Conservation (phyloP, 139 green algal species). For the Chlamydomonas schloesseri region DNA sequence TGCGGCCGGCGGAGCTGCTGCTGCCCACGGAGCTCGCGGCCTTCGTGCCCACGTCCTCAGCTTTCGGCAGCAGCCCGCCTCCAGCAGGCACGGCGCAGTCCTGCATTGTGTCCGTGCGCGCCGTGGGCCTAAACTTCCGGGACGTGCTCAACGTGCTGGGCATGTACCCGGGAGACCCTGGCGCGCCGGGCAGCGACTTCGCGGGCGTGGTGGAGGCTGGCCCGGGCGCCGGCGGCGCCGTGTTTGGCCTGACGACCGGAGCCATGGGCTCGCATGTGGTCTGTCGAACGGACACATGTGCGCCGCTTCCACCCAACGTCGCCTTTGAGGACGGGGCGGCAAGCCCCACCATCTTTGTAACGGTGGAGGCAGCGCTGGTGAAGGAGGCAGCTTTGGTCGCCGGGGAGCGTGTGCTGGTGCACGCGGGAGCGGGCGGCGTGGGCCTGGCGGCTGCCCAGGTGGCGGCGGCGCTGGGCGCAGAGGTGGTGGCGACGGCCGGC, state of each 20-base stretch:
- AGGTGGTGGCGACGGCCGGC: constrained; percentile 78
- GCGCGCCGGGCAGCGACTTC: constrained; percentile 80
- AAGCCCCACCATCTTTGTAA: constrained; percentile 70
- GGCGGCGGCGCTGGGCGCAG: constrained; percentile 47
- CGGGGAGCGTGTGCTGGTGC: constrained; percentile 68
- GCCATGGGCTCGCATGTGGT: constrained; percentile 78
- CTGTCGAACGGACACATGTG: constrained; percentile 56
- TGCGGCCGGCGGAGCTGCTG: constrained; percentile 40
- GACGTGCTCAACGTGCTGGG: constrained; percentile 82
- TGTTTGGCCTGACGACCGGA: constrained; percentile 83
- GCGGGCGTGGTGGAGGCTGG: constrained; percentile 77
- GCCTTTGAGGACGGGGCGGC: constrained; percentile 76
- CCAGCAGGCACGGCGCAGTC: background rate
- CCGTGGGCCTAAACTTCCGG: constrained; percentile 91
- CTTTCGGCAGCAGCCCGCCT: no score
- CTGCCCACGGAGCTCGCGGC: background rate
- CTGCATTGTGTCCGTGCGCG: constrained; percentile 69
- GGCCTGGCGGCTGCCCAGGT: constrained; percentile 81
- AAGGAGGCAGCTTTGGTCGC: constrained; percentile 28
- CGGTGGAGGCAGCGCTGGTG: constrained; percentile 50
- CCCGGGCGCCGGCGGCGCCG: constrained; percentile 59
- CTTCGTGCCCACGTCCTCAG: background rate
- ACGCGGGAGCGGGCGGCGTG: constrained; percentile 74
- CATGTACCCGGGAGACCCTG: constrained; percentile 89
- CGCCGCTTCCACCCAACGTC: constrained; percentile 70